A percentile compares a stretch with the other conserved stretches of the same genome.
Evolutionary conservation across 1,284 basidiomycete genomes (phyloP).

Genomic region (Irpex sp.): DNA sequence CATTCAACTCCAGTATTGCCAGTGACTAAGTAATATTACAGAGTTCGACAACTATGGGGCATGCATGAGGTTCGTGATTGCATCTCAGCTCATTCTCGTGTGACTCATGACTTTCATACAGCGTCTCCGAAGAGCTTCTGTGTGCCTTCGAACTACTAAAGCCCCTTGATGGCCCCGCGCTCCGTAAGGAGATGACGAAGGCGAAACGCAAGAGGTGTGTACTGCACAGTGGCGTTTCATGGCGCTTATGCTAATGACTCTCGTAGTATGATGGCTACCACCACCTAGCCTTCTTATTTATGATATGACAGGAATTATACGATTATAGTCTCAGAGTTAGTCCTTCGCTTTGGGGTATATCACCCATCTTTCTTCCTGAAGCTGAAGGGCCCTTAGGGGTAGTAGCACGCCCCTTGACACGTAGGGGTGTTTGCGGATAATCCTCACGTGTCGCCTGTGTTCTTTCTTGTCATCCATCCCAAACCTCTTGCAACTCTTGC

Average conservation of each 20-base stretch:
- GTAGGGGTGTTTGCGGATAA: background rate
- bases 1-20: slow-evolving; percentile 6
- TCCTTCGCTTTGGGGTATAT: slow-evolving; percentile 3
- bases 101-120: slow-evolving; percentile 28
- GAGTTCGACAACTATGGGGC: slow-evolving; percentile 99
- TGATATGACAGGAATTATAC: slow-evolving; percentile 21
- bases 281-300: slow-evolving; percentile 12
- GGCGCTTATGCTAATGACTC: background rate
- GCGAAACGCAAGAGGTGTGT: slow-evolving; percentile 91
- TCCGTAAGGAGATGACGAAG: slow-evolving; percentile 99
- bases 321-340: slow-evolving; percentile 25
- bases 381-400: background rate
- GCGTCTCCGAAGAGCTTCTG: slow-evolving; percentile 94
- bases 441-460: slow-evolving; percentile 1
- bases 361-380: slow-evolving; percentile 1
- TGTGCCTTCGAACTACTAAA: slow-evolving; percentile 98
- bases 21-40: slow-evolving; percentile 29
- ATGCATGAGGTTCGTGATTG: slow-evolving; percentile 71
- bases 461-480: background rate
- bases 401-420: slow-evolving; percentile 5
- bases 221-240: background rate
- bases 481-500: background rate
- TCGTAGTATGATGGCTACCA: slow-evolving; percentile 28
- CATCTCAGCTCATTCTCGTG: slow-evolving; percentile 5
- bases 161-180: slow-evolving; percentile 90